phyloP scores from a whole-genome alignment of 768 basidiomycete species.

The Phanerodontia chrysosporium region DNA sequence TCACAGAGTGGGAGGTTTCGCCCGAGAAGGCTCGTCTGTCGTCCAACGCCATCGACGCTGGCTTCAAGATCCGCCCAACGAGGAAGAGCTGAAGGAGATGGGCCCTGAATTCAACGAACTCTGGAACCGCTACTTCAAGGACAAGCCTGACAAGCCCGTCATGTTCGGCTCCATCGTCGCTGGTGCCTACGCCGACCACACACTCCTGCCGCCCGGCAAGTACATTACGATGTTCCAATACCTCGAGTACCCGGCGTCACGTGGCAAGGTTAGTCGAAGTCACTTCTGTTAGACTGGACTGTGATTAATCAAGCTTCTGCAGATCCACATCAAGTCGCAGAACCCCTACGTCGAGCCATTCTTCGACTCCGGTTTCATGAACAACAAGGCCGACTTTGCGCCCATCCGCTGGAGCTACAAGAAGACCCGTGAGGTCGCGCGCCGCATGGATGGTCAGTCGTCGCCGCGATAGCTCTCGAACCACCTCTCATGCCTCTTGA shows the following conservation, averaged over 20 bases:
- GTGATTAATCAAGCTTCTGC: conserved; percentile 1
- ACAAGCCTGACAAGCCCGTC: conserved; percentile 77
- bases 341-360: conserved; percentile 60
- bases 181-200: conserved; percentile 69
- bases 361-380: conserved; percentile 79
- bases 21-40: conserved; percentile 66
- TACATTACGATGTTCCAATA: conserved; percentile 77
- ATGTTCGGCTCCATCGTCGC: conserved; percentile 72
- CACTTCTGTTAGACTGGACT: background rate
- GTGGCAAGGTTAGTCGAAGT: conserved; percentile 50
- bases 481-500: background rate
- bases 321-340: conserved; percentile 60
- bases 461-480: background rate
- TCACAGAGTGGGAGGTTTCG: conserved; percentile 60
- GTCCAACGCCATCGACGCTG: conserved; percentile 71
- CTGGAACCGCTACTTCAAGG: conserved; percentile 70
- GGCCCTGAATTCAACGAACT: conserved; percentile 71
- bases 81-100: conserved; percentile 70
- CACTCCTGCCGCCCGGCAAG: conserved; percentile 66
- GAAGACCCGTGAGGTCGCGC: conserved; percentile 67
- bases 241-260: conserved; percentile 70
- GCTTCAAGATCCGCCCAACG: conserved; percentile 76
- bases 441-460: conserved; percentile 60
- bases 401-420: conserved; percentile 78
- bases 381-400: conserved; percentile 72